Evolutionary conservation across 2,329 filamentous ascomycete species (phyloP), one percentile per base, ranked within the genome.

Genomic region (Pseudocercospora pini-densiflorae): DNA sequence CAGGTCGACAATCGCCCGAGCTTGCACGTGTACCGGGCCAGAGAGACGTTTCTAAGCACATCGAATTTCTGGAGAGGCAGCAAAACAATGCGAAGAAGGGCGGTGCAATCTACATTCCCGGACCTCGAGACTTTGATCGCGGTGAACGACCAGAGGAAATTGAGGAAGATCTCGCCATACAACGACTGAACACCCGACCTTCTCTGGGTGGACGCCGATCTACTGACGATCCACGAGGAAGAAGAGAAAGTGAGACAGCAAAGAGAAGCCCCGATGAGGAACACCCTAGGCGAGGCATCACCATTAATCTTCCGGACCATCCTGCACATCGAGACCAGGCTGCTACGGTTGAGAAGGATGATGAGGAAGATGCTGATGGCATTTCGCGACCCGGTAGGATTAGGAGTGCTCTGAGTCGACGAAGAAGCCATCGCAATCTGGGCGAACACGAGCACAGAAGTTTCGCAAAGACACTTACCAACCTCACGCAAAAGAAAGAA

Each of bases 1-100:
- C 54, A 54, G 69, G 64, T 12, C 65, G 64, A n/a, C 31, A 62
- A 24, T 61, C 67, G 47, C 85, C 7, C 72, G 87, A 33, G 81
- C 83, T 53, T 80, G 59, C 81, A 9, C 81, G 82, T 8, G 74
- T 90, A 9, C 86, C 87, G 0, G 78, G 81, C 3, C 83, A 36
- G 85, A 91, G 66, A 55, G 71, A 74, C 43, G 62, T 71, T n/a
- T 71, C 70, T 62, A 90, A 94, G 68, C 92, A 97, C 75, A 96
- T 97, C 74, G 91, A 91, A 5, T 95, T 98, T 73, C 78, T 97
- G 14, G 89, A 97, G 77, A 90, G 91, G 33, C 94, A 97, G 77
- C 88, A 93, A 43, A 90, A 92, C 63, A 73, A 75, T 43, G 72
- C 73, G 4, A 84, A 84, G 1, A 88, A 89, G 68, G 90, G 88